phyloP scores from a whole-genome alignment of 2,329 filamentous ascomycete genomes.

The Paecilomyces variotii region DNA sequence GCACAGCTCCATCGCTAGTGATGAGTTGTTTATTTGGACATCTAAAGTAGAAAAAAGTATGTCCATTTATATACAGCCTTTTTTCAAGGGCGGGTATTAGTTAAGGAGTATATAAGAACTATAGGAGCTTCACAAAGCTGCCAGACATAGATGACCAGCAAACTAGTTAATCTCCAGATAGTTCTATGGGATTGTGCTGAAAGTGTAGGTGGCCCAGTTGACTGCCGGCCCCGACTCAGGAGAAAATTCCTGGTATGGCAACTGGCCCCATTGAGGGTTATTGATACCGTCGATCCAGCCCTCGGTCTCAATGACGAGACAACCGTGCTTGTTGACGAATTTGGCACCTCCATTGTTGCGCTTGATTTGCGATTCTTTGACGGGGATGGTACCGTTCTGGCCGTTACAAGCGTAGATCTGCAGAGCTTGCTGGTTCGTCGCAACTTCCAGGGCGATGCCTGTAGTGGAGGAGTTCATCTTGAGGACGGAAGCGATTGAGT shows the following conservation, averaged over 20 bases:
- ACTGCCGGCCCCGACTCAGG: conserved; percentile 31
- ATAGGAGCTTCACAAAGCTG: not conserved
- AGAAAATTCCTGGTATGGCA: conserved; percentile 32
- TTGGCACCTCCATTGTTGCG: conserved; percentile 43
- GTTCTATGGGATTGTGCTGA: conserved; percentile 28
- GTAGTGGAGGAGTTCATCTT: conserved; percentile 59
- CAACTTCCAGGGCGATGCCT: conserved; percentile 76
- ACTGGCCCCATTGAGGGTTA: conserved; percentile 75
- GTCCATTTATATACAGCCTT: not conserved
- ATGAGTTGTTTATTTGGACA: not conserved
- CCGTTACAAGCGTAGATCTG: conserved; percentile 81
- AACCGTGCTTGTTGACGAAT: conserved; percentile 61
- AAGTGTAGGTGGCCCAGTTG: conserved; percentile 38
- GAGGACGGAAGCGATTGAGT: conserved; percentile 43
- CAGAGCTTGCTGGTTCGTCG: conserved; percentile 75
- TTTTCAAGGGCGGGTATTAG: not conserved
- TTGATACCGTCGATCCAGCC: conserved; percentile 94
- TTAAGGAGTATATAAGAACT: not conserved
- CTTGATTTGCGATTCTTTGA: conserved; percentile 35
- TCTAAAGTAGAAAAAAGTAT: not conserved
- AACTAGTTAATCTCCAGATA: not conserved
- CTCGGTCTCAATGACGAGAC: conserved; percentile 83
- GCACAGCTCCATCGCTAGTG: not conserved
- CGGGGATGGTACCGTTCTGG: conserved; percentile 56
- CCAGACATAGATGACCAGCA: too few relatives aligned